Evolutionary conservation across 805 yeast genomes (phyloP).

Genomic region (Yarrowia porcina): DNA sequence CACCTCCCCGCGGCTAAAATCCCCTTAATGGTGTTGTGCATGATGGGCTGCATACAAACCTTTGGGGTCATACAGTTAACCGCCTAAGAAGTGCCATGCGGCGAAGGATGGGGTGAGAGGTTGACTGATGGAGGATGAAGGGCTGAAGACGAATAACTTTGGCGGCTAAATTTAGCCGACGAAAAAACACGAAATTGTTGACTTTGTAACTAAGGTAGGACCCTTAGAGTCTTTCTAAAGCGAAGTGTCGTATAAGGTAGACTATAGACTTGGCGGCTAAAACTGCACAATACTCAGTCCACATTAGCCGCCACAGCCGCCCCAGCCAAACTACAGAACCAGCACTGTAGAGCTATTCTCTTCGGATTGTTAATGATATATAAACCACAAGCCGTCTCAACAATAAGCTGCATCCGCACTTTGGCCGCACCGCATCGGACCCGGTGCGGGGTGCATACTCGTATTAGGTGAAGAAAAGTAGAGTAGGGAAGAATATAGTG

Average conservation of each 20-base stretch:
- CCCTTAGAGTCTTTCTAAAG: too few species aligned
- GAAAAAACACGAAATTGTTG: too few species aligned
- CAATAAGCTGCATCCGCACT: not conserved
- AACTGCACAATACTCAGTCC: too few species aligned
- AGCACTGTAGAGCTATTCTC: too few species aligned
- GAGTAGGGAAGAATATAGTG: not conserved
- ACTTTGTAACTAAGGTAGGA: too few species aligned
- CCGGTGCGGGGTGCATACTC: conserved; percentile 23
- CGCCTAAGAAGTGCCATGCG: not conserved
- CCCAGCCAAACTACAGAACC: not conserved
- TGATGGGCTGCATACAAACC: not conserved
- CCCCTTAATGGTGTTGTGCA: conserved; percentile 16
- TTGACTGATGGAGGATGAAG: too few species aligned
- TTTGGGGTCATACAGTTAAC: not conserved
- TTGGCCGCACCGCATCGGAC: conserved; percentile 15
- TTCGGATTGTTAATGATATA: not conserved
- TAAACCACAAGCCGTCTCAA: conserved; percentile 2
- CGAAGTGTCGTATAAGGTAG: too few species aligned
- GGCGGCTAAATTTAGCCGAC: too few species aligned
- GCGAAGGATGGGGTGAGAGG: not conserved
- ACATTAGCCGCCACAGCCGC: too few species aligned
- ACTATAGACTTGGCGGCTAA: not conserved
- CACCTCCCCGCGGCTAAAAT: conserved; percentile 5
- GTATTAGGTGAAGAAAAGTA: not conserved
- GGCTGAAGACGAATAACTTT: too few species aligned